Conservation (phyloP, 2,329 filamentous ascomycete genomes). For the Colletotrichum echinochloae region DNA sequence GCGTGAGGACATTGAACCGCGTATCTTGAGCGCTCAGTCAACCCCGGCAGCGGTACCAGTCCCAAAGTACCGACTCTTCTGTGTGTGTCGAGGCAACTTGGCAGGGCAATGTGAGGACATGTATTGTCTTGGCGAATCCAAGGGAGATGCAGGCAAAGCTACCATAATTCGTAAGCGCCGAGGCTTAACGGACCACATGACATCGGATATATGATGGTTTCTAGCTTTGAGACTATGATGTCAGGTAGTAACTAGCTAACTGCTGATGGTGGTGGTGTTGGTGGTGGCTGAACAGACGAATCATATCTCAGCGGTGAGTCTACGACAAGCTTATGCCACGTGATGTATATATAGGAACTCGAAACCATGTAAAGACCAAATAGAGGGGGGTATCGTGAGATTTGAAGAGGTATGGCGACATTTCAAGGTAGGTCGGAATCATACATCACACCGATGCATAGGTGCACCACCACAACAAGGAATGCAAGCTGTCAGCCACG, state of each 20-base stretch:
- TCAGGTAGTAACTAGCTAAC: background rate
- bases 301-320: background rate
- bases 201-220: background rate
- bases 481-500: background rate
- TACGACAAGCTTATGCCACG: background rate
- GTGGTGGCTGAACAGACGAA: background rate
- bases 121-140: background rate
- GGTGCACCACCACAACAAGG: background rate
- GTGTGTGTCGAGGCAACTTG: background rate
- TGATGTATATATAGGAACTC: background rate
- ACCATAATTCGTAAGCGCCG: too few relatives aligned
- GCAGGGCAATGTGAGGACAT: background rate
- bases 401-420: background rate
- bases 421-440: too few relatives aligned
- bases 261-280: background rate
- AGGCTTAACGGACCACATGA: too few relatives aligned
- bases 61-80: background rate
- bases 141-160: background rate
- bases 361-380: background rate
- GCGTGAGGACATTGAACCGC: slow-evolving; percentile 9
- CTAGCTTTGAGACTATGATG: too few relatives aligned
- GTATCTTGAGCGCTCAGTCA: slow-evolving; percentile 18
- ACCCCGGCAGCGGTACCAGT: background rate
- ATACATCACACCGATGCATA: too few relatives aligned
- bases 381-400: too few relatives aligned